Conservation (phyloP, 78 protist genomes). For the Speleostelium caveatum region DNA sequence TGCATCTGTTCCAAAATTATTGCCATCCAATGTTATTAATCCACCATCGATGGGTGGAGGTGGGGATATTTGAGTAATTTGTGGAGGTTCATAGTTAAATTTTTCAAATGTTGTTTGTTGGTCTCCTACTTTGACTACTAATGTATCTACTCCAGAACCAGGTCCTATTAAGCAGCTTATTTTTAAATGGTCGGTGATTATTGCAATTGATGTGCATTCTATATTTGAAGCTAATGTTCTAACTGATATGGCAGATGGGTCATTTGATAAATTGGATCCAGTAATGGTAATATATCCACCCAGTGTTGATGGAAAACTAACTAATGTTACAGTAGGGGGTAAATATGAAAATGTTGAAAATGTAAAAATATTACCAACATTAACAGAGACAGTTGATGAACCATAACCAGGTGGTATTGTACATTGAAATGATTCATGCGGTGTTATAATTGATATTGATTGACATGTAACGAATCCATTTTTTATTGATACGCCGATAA, state of each 20-base stretch:
- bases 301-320: not conserved
- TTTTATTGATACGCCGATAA: not conserved
- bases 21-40: not conserved
- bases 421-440: not conserved
- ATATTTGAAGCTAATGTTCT: no score
- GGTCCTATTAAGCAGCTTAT: no score
- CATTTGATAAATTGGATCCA: not conserved
- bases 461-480: not conserved
- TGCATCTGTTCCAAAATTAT: not conserved
- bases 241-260: no score
- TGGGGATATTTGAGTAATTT: no score
- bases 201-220: no score
- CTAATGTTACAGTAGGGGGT: not conserved
- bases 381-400: not conserved
- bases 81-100: no score
- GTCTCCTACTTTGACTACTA: no score
- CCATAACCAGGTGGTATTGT: not conserved
- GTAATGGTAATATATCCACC: not conserved
- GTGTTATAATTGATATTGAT: not conserved
- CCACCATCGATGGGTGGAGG: not conserved
- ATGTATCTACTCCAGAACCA: no score
- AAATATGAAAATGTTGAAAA: not conserved
- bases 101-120: no score
- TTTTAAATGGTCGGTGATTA: no score
- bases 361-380: no score